Base-by-base conservation (phyloP, 2,329 filamentous ascomycete species). In the Phyllosticta citribraziliensis region DNA sequence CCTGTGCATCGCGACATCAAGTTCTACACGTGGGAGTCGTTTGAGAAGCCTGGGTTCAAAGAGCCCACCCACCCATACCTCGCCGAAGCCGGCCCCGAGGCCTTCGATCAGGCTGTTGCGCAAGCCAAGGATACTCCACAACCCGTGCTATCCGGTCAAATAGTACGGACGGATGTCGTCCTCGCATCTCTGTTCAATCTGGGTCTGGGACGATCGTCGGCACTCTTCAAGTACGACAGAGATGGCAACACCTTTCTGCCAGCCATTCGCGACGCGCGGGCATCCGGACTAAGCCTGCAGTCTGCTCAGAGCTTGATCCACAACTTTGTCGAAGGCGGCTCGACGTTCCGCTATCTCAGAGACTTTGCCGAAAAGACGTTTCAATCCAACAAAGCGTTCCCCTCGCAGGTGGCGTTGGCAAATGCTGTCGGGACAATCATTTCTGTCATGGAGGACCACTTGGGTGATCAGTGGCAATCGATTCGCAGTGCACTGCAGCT, bases 1-100 rank as follows among this genome's bases (percentile, higher is more conserved):
- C 68, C 68, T 0, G 67, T 65, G 3, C 68, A 71, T 5, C 68
- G 74, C 19, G 61, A 70, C 24, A 60, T 70, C 1, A 58, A 63
- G 50, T 84, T 85, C 67, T 82, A 80, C 63, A 87, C 86, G 0
- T 94, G 89, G 89, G 85, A 91, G 65, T 75, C 73, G 1, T 92
- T 92, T 66, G 74, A 79, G 1, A 56, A 54, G 61, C 66, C 73
- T 0, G 70, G 76, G n/a, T 68, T 75, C 5, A 69, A 76, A 4
- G 72, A 76, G 10, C 65, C 70, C 1, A 66, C 63, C 51, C 80
- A 83, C 1, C 72, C 80, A 1, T 86, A 88, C 64, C 74, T 91
- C 12, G 86, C 84, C 2, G 89, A 94, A 72, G 84, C 85, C 27
- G 87, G 87, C 0, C 77, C 86, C 1, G 72, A 72, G 10, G 79